phyloP scores from a whole-genome alignment of 2,329 filamentous ascomycete species.

The Coniosporium tulheliwenetii region DNA sequence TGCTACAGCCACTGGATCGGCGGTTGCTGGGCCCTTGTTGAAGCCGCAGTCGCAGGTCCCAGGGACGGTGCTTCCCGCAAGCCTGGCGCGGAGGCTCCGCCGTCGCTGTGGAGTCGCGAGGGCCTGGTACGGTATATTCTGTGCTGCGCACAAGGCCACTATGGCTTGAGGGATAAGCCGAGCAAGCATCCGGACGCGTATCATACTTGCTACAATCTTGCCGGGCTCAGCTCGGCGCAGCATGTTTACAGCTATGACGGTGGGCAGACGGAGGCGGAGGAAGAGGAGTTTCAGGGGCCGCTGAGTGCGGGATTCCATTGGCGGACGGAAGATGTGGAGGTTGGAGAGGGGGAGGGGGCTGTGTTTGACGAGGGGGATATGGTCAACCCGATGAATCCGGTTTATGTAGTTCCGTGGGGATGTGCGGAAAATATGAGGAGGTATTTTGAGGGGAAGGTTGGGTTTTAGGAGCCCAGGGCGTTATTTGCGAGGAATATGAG shows the following conservation, averaged over 20 bases:
- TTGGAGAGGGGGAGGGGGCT: conserved; percentile 31
- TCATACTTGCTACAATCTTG: conserved; percentile 83
- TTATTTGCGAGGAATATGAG: too few species aligned
- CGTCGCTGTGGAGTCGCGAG: conserved; percentile 61
- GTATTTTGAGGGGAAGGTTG: conserved; percentile 46
- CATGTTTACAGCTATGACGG: conserved; percentile 38
- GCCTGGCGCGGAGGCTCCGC: conserved; percentile 8
- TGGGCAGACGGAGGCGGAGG: conserved; percentile 3
- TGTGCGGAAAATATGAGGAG: conserved; percentile 47
- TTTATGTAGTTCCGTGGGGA: conserved; percentile 68
- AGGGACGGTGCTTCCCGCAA: too few species aligned
- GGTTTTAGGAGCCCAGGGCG: conserved; percentile 21
- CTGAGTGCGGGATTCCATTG: conserved; percentile 28
- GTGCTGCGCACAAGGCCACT: conserved; percentile 70
- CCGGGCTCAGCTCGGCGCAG: conserved; percentile 70
- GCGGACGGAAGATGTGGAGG: conserved; percentile 30
- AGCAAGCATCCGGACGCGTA: conserved; percentile 82
- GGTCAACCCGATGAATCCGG: conserved; percentile 58
- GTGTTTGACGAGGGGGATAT: conserved; percentile 58
- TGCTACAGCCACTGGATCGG: conserved; percentile 99
- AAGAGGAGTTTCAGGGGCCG: conserved; percentile 6
- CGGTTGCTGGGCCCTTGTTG: conserved; percentile 81
- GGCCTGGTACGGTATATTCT: conserved; percentile 82
- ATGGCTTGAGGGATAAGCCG: conserved; percentile 87
- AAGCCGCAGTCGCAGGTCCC: conserved; percentile 54